phyloP scores from a whole-genome alignment of 1,139 yeast genomes.

The Kodamaea plutei region DNA sequence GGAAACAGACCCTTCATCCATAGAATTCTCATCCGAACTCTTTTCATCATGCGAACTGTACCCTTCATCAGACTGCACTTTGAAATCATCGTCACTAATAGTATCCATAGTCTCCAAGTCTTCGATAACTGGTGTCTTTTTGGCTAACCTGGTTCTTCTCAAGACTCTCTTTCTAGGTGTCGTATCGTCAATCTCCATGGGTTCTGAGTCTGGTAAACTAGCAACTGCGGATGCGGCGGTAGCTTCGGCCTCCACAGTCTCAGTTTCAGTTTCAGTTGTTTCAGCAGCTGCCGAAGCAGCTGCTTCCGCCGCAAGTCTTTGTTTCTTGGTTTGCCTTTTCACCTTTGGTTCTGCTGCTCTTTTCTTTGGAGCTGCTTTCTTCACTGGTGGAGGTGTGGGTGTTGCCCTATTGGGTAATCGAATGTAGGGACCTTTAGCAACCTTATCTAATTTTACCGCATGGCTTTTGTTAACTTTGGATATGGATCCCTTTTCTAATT shows the following conservation, averaged over 20 bases:
- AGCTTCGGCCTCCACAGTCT: too few species aligned
- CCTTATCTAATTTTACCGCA: slow-evolving; percentile 22
- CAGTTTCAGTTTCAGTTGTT: slow-evolving; percentile 1
- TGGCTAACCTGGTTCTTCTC: neutral
- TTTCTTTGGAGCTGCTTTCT: slow-evolving; percentile 2
- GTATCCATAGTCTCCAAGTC: too few species aligned
- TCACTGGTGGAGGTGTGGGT: slow-evolving; percentile 1
- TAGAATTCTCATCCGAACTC: neutral
- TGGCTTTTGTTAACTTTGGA: slow-evolving; percentile 21
- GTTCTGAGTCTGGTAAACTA: too few species aligned
- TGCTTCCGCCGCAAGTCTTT: slow-evolving; percentile 6
- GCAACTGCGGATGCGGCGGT: too few species aligned
- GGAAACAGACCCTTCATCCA: neutral
- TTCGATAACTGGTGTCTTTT: too few species aligned
- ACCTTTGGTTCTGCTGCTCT: slow-evolving; percentile 7
- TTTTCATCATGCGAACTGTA: neutral
- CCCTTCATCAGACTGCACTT: neutral
- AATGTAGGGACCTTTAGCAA: slow-evolving; percentile 20
- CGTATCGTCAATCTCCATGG: neutral
- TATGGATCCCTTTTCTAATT: slow-evolving; percentile 9
- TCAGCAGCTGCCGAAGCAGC: slow-evolving; percentile 2
- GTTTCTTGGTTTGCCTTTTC: slow-evolving; percentile 7
- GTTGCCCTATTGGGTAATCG: slow-evolving; percentile 12
- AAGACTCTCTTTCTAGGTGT: neutral
- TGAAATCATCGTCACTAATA: neutral